A percentile compares a stretch with the other conserved stretches of the same genome.
These are phyloP conservation scores for Prototheca cutis DNA, from an alignment of 163 green algal genomes.

Conservation along the genomic window DNA sequence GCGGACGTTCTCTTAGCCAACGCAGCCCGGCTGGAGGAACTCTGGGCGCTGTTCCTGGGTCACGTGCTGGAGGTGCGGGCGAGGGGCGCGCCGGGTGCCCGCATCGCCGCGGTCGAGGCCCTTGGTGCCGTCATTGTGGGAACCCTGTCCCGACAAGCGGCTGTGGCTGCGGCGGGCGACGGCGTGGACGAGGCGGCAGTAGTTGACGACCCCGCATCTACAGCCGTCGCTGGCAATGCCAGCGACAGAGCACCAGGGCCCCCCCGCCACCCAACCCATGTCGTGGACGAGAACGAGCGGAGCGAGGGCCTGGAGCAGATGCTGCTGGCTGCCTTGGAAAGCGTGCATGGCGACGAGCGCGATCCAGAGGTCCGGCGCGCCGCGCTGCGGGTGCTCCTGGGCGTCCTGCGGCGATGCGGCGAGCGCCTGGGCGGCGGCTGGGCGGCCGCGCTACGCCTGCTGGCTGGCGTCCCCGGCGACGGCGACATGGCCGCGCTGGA, in stretches of 20 bases:
- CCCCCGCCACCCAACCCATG: neutral
- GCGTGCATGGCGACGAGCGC: slow-evolving; percentile 50
- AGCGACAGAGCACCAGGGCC: too few relatives aligned
- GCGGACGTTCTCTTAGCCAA: slow-evolving; percentile 71
- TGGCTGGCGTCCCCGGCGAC: slow-evolving; percentile 45
- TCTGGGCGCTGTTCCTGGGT: slow-evolving; percentile 72
- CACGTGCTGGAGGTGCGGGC: slow-evolving; percentile 64
- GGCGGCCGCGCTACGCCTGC: slow-evolving; percentile 57
- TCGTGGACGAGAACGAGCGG: neutral
- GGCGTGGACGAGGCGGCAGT: neutral
- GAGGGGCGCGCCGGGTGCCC: slow-evolving; percentile 27
- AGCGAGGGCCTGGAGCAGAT: slow-evolving; percentile 59
- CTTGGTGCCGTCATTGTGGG: slow-evolving; percentile 54
- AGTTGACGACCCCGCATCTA: neutral
- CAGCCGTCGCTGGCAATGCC: too few relatives aligned
- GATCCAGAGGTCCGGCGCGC: slow-evolving; percentile 57
- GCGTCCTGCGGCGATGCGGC: slow-evolving; percentile 60
- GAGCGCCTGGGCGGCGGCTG: slow-evolving; percentile 59
- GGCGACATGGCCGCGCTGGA: slow-evolving; percentile 33
- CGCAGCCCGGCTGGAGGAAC: slow-evolving; percentile 51
- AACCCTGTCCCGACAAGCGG: slow-evolving; percentile 23
- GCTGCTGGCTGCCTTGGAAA: slow-evolving; percentile 63
- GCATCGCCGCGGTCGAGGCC: slow-evolving; percentile 50
- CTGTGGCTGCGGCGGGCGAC: neutral
- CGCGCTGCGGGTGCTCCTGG: slow-evolving; percentile 57